phyloP scores from a whole-genome alignment of 441 rosid species.

The Pelargonium fulgidum region DNA sequence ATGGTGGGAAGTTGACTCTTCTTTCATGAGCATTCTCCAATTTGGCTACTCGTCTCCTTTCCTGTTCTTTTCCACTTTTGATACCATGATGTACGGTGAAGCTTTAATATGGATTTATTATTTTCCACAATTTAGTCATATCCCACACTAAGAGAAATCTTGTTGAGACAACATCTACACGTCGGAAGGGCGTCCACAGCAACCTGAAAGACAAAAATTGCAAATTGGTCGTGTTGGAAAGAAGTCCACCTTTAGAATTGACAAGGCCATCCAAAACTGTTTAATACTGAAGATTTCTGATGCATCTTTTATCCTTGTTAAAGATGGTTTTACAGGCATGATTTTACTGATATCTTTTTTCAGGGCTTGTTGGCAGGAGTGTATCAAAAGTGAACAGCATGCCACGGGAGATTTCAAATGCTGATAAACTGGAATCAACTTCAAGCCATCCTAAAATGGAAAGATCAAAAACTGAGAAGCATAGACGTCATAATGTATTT shows the following conservation, averaged over 20 bases:
- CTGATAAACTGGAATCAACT: conserved; percentile 36
- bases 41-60: too few species aligned
- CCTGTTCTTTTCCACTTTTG: too few species aligned
- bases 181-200: neutral
- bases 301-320: neutral
- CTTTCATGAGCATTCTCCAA: too few species aligned
- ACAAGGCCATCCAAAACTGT: neutral
- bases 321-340: conserved; percentile 10
- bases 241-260: neutral
- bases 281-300: neutral
- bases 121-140: neutral
- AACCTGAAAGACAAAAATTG: neutral
- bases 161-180: neutral
- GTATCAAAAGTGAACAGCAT: conserved; percentile 32
- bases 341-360: conserved; percentile 19
- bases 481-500: conserved; percentile 44
- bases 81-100: too few species aligned
- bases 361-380: conserved; percentile 36
- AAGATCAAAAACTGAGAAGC: conserved; percentile 67
- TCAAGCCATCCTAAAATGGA: conserved; percentile 45
- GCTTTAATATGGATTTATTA: neutral
- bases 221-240: neutral
- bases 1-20: too few species aligned
- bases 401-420: conserved; percentile 30
- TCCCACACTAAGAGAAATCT: neutral